phyloP scores from a whole-genome alignment of 2,329 filamentous ascomycete species.

The Ceratocystis huliohia region DNA sequence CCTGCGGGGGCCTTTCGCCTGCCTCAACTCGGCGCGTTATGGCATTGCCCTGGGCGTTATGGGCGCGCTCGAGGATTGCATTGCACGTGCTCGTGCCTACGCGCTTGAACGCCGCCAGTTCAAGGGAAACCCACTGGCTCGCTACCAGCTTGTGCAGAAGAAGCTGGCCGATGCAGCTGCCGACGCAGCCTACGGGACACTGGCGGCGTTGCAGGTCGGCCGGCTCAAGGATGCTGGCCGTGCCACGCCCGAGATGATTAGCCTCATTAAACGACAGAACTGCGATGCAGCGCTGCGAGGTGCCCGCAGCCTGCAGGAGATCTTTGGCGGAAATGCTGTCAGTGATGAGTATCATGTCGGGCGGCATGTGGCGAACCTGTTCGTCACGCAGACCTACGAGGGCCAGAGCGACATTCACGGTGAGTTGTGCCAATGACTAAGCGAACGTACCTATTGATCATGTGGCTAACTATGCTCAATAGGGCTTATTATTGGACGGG shows the following conservation, averaged over 20 bases:
- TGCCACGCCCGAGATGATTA: conserved; percentile 87
- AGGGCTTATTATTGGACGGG: conserved; percentile 57
- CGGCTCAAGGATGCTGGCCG: conserved; percentile 85
- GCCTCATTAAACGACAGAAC: conserved; percentile 93
- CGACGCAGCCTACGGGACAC: conserved; percentile 80
- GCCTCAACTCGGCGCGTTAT: conserved; percentile 83
- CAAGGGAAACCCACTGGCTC: conserved; percentile 86
- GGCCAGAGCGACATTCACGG: conserved; percentile 96
- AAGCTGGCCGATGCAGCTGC: conserved; percentile 88
- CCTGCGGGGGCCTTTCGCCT: conserved; percentile 77
- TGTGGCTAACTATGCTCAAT: conserved; percentile 10
- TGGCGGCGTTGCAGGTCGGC: conserved; percentile 82
- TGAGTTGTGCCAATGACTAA: conserved; percentile 37
- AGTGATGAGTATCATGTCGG: conserved; percentile 95
- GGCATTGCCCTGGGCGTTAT: conserved; percentile 92
- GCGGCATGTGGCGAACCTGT: conserved; percentile 87
- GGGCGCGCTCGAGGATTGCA: conserved; percentile 85
- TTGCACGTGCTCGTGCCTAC: conserved; percentile 68
- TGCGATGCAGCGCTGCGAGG: conserved; percentile 79
- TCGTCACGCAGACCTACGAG: conserved; percentile 96
- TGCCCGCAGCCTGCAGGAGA: conserved; percentile 72
- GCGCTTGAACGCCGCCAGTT: conserved; percentile 92
- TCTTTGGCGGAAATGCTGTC: conserved; percentile 96
- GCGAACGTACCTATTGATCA: background rate
- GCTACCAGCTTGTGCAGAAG: conserved; percentile 95